Percentiles rank a stretch among this genome's conserved stretches.
Evolutionary conservation across 176 grass and related monocot species (phyloP).

Genomic region (Aegilops umbellulata): DNA sequence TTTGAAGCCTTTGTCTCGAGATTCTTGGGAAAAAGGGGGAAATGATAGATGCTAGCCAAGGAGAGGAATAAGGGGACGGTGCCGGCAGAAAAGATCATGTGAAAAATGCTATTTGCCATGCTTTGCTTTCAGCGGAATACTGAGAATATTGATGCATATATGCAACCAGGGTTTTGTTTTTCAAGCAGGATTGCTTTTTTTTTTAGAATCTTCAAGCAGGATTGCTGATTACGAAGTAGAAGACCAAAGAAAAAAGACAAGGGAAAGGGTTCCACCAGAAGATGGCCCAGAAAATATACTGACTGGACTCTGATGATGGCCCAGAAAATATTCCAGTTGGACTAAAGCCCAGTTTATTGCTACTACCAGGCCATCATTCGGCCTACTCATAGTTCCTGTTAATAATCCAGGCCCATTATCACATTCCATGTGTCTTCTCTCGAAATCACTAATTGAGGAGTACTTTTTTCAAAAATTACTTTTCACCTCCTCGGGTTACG

Average conservation of each 20-base stretch:
- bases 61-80: slow-evolving; percentile 16
- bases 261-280: neutral
- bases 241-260: neutral
- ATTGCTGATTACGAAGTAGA: too few species aligned
- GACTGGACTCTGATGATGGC: too few species aligned
- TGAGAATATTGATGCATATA: too few species aligned
- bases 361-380: neutral
- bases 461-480: too few species aligned
- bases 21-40: neutral
- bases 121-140: neutral
- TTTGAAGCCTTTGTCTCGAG: neutral
- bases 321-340: neutral
- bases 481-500: too few species aligned
- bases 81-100: slow-evolving; percentile 4
- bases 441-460: too few species aligned
- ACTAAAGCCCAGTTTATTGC: neutral
- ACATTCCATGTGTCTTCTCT: neutral
- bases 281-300: neutral
- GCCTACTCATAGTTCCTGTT: too few species aligned
- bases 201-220: neutral
- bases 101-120: neutral
- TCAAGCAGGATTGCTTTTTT: neutral
- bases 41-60: neutral
- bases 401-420: neutral
- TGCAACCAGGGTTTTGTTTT: too few species aligned